These are phyloP conservation scores for Rhynchospora breviuscula DNA, from an alignment of 176 grass and related monocot species.

Conservation along the genomic window DNA sequence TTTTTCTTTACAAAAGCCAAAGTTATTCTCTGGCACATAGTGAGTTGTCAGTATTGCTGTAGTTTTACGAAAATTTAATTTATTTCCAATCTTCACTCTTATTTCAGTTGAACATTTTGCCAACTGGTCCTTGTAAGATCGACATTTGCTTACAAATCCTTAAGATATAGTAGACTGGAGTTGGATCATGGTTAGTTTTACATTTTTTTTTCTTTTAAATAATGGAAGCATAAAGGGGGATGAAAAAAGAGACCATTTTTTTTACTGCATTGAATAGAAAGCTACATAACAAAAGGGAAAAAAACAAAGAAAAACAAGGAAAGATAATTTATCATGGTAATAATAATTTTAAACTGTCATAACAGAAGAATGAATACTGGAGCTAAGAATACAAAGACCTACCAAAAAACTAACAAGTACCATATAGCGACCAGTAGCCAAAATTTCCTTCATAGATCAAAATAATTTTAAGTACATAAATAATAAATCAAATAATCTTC, in stretches of 20 bases:
- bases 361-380: background rate
- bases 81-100: background rate
- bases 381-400: background rate
- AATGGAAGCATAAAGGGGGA: background rate
- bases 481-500: constrained; percentile 8
- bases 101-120: background rate
- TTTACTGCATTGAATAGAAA: background rate
- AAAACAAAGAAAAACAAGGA: background rate
- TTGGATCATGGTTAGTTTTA: too few species aligned
- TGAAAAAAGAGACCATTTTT: background rate
- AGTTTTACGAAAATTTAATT: background rate
- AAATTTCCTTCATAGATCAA: background rate
- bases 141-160: background rate
- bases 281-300: background rate
- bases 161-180: background rate
- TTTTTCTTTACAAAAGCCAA: constrained; percentile 9
- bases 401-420: background rate
- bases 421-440: background rate
- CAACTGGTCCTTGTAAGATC: background rate
- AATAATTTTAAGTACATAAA: constrained; percentile 23
- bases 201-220: too few species aligned
- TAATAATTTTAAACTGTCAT: background rate
- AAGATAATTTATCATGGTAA: background rate
- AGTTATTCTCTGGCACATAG: constrained; percentile 20
- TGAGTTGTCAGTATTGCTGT: constrained; percentile 21